phyloP scores from a whole-genome alignment of 164 flowering plant species.

The Nymphaea thermarum region DNA sequence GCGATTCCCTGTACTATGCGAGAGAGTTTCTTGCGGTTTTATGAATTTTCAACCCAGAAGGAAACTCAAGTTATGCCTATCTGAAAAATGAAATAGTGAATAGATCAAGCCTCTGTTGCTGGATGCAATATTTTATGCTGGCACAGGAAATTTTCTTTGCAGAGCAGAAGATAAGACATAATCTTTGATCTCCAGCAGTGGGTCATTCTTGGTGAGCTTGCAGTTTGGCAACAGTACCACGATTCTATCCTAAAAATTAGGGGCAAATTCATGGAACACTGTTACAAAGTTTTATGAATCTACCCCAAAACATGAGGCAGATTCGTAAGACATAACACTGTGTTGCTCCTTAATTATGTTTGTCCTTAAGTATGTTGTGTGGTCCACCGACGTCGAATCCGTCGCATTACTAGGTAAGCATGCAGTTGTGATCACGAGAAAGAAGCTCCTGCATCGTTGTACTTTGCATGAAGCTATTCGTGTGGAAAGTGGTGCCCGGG shows the following conservation, averaged over 20 bases:
- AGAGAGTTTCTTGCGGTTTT: slow-evolving; percentile 36
- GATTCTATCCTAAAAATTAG: too few species aligned
- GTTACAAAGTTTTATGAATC: too few species aligned
- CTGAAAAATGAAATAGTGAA: slow-evolving; percentile 43
- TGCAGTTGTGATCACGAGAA: slow-evolving; percentile 29
- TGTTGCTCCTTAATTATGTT: too few species aligned
- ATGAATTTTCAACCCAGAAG: slow-evolving; percentile 34
- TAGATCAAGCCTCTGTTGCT: slow-evolving; percentile 26
- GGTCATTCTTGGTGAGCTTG: slow-evolving; percentile 34
- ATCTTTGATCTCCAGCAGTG: slow-evolving; percentile 44
- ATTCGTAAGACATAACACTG: too few species aligned
- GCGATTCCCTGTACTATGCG: slow-evolving; percentile 27
- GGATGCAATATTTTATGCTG: slow-evolving; percentile 42
- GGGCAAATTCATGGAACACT: too few species aligned
- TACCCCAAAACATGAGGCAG: too few species aligned
- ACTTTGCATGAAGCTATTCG: slow-evolving; percentile 44
- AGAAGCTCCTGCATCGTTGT: slow-evolving; percentile 36
- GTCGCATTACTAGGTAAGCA: slow-evolving; percentile 41
- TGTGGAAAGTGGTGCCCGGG: slow-evolving; percentile 47
- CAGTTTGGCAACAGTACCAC: slow-evolving; percentile 9
- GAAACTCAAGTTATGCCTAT: slow-evolving; percentile 36
- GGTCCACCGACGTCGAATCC: slow-evolving; percentile 44
- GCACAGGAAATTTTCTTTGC: slow-evolving; percentile 36
- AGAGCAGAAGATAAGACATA: slow-evolving; percentile 32
- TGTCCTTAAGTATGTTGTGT: slow-evolving; percentile 36